Conservation (phyloP, 2,329 filamentous ascomycete genomes). For the Camillea tinctor region DNA sequence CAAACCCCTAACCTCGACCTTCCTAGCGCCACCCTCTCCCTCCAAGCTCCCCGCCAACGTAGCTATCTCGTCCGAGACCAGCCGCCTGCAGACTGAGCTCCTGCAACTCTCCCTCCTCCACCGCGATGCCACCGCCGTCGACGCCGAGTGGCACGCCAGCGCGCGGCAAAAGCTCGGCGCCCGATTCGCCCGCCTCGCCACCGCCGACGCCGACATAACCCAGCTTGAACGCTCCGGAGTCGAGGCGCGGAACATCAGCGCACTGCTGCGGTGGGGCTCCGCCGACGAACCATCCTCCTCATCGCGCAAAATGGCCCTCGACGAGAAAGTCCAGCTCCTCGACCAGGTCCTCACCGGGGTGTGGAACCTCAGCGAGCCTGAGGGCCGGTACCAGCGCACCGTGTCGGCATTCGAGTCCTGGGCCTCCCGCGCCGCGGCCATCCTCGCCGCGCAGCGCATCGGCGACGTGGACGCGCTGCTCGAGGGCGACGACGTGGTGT, state of each 20-base stretch:
- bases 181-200: slow-evolving; percentile 43
- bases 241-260: slow-evolving; percentile 51
- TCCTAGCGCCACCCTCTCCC: slow-evolving; percentile 59
- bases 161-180: slow-evolving; percentile 48
- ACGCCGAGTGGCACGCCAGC: slow-evolving; percentile 54
- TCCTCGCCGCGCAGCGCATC: slow-evolving; percentile 43
- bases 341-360: slow-evolving; percentile 56
- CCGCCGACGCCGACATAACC: slow-evolving; percentile 35
- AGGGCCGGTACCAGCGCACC: slow-evolving; percentile 55
- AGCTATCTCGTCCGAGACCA: slow-evolving; percentile 56
- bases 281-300: slow-evolving; percentile 26
- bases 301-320: slow-evolving; percentile 36
- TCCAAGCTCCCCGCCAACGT: slow-evolving; percentile 61
- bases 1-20: slow-evolving; percentile 59
- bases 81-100: slow-evolving; percentile 61
- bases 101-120: slow-evolving; percentile 66
- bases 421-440: slow-evolving; percentile 47
- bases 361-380: slow-evolving; percentile 56
- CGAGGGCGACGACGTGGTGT: slow-evolving; percentile 40
- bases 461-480: slow-evolving; percentile 36
- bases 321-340: slow-evolving; percentile 57
- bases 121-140: slow-evolving; percentile 46
- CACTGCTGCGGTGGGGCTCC: slow-evolving; percentile 51
- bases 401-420: slow-evolving; percentile 60
- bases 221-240: slow-evolving; percentile 41